Base-by-base conservation (phyloP, 2,329 filamentous ascomycete genomes). In the Graphiopsis chlorocephala region DNA sequence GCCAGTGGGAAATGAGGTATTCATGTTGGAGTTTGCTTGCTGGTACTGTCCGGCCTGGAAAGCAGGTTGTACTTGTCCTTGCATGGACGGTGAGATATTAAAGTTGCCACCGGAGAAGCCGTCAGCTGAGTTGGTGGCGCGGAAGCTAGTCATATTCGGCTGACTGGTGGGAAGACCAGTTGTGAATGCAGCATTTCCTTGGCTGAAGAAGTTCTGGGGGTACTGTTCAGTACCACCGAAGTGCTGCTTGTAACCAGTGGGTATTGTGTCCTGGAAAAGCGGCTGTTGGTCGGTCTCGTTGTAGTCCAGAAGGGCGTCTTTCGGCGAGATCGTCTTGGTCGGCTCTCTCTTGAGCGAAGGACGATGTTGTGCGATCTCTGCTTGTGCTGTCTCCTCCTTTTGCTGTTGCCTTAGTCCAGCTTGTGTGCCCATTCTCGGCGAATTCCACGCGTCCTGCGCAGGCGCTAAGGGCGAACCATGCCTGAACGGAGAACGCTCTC, bases 311-410 rank as follows among this genome's bases (percentile, higher is more conserved):
- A 96, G 79, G 1, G 93, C 91, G 72, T 98, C 94, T 79, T 96
- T 96, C 26, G 94, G 95, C 1, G 94, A 98, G 55, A 99, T 97
- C 0, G 94, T 97, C 77, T 92, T 91, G 1, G 87, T 84, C 50
- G 80, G 72, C 66, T 83, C 75, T 63, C 74, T 67, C 58, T 68
- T 69, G 29, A 77, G 68, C 48, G 67, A 64, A 12, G 73, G 71
- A 26, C 69, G 71, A 50, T 77, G 74, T 50, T 70, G 71, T 52
- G 70, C 73, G 56, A 70, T 71, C 66, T 76, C 76, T 64, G 71
- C 69, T 68, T 83, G 84, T 65, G 88, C 87, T 48, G 85, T 85
- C 71, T 86, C 83, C 6, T 84, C 83, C 72, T 88, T 88, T 64
- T 80, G 81, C 68, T 87, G 84, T 73, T 90, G 87, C 42, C 88